Percentiles rank a stretch among this genome's conserved stretches.
Evolutionary conservation across 1,284 basidiomycete genomes (phyloP).

Genomic region (Pseudozyma hubeiensis): DNA sequence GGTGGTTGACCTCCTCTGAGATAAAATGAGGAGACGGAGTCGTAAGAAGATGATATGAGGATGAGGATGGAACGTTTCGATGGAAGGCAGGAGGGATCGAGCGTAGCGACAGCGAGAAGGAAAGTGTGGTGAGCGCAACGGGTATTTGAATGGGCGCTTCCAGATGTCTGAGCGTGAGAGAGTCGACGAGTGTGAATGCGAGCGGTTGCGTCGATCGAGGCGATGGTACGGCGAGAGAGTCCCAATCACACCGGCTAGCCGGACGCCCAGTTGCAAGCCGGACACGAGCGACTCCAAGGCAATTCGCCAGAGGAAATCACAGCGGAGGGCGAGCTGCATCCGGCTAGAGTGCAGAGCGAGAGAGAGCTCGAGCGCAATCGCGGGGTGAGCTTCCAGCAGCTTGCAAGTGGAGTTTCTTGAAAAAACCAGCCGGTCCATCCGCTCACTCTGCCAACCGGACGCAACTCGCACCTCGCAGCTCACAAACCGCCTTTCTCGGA

Average conservation of each 20-base stretch:
- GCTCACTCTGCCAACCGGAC: not conserved
- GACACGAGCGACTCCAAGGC: constrained; percentile 1
- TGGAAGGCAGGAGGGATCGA: constrained; percentile 12
- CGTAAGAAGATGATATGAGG: not conserved
- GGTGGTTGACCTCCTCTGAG: not conserved
- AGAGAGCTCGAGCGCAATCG: not conserved
- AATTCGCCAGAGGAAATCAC: constrained; percentile 6
- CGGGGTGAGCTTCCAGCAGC: too few relatives aligned
- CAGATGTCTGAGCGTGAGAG: constrained; percentile 1
- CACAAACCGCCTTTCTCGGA: constrained; percentile 6
- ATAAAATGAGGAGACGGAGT: not conserved
- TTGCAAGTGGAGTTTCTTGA: constrained; percentile 7
- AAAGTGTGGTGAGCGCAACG: not conserved
- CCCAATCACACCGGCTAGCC: not conserved
- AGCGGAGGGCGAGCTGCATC: not conserved
- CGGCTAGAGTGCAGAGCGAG: not conserved
- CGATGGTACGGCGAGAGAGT: constrained; percentile 3
- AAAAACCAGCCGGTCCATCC: constrained; percentile 7
- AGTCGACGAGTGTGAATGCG: constrained; percentile 4
- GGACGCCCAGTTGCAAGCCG: not conserved
- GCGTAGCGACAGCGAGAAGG: constrained; percentile 9
- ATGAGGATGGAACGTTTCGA: not conserved
- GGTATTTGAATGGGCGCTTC: constrained; percentile 32
- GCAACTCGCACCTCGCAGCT: not conserved
- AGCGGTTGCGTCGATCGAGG: constrained; percentile 3